Conservation (phyloP, 2,329 filamentous ascomycete genomes). For the Parastagonospora avenae region DNA sequence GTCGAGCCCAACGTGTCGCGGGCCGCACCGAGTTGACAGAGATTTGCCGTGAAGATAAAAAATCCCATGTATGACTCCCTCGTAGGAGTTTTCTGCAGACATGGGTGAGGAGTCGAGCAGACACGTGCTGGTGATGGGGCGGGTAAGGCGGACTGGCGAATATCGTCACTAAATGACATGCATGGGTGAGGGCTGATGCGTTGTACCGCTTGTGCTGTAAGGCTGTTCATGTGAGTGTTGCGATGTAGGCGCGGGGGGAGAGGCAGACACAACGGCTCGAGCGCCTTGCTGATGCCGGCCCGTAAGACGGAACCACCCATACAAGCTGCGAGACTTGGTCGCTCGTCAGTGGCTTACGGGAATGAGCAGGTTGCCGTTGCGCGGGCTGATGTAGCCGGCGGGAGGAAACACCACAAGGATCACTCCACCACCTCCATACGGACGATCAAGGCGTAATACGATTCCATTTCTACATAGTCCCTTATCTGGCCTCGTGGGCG, state of each 20-base stretch:
- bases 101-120: not conserved
- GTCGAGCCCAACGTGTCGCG: conserved; percentile 14
- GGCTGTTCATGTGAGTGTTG: not conserved
- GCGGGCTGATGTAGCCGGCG: not conserved
- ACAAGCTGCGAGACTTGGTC: not conserved
- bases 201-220: not conserved
- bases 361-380: not conserved
- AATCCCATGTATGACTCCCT: not conserved
- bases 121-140: no score
- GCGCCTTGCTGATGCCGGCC: no score
- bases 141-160: not conserved
- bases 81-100: not conserved
- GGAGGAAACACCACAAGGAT: not conserved
- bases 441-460: not conserved
- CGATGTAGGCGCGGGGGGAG: not conserved
- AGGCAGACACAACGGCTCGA: no score
- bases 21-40: conserved; percentile 3
- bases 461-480: conserved; percentile 4
- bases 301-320: not conserved
- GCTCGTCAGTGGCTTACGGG: conserved; percentile 2
- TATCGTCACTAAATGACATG: no score
- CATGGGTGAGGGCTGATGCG: no score
- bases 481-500: conserved; percentile 9
- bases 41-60: no score
- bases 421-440: not conserved